Conservation (phyloP, 2,329 filamentous ascomycete genomes). For the Phyllosticta paracitricarpa region DNA sequence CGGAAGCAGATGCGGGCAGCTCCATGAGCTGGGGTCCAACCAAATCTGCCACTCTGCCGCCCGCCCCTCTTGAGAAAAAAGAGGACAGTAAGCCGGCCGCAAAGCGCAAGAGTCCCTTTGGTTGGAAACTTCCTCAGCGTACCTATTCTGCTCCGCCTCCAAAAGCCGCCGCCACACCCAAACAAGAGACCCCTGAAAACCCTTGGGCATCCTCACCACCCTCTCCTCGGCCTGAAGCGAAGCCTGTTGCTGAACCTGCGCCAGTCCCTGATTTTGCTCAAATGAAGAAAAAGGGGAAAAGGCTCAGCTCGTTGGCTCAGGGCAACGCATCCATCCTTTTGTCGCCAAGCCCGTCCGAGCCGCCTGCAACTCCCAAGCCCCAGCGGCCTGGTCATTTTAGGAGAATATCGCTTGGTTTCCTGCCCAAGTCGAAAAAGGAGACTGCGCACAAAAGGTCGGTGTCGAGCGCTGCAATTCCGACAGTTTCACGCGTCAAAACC, state of each 20-base stretch:
- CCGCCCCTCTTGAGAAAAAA: not conserved
- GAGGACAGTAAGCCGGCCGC: not conserved
- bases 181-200: not conserved
- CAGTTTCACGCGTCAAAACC: not conserved
- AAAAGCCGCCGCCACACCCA: not conserved
- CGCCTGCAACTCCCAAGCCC: not conserved
- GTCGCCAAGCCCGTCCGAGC: not conserved
- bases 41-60: not conserved
- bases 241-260: not conserved
- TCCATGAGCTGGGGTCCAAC: not conserved
- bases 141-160: not conserved
- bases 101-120: not conserved
- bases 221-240: not conserved
- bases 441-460: conserved; percentile 4
- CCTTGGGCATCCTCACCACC: not conserved
- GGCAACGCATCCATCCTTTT: not conserved
- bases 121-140: not conserved
- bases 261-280: not conserved
- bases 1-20: not conserved
- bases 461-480: not conserved
- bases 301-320: conserved; percentile 4
- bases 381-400: not conserved
- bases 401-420: not conserved
- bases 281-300: conserved; percentile 4
- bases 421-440: conserved; percentile 3